Base-by-base conservation (phyloP, 129 eudicot genomes). In the Escallonia herrerae region DNA sequence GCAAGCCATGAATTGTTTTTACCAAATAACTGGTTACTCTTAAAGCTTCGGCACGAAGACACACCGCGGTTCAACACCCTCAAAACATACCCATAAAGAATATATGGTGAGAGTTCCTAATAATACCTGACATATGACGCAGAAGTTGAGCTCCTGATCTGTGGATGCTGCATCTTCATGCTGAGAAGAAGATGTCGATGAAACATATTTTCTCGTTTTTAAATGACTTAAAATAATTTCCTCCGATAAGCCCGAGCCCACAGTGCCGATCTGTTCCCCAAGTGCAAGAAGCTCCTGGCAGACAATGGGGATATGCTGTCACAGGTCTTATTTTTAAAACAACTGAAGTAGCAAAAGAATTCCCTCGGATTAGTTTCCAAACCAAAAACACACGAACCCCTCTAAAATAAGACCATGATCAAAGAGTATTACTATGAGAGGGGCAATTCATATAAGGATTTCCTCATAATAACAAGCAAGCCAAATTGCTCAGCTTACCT, bases 201-300 rank as follows among this genome's bases (percentile, higher is more conserved):
- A 58, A 45, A 58, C 66, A 74, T 72, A 86, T 40, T 60, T 63
- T 81, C 78, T 88, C 52, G 78, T 73, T 71, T 82, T 86, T 64
- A 89, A 64, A 62, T 72, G 80, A 40, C 62, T 57, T 56, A 46
- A 40, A 75, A 91, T 77, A 72, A 69, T 65, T 52, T 77, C 79
- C 61, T 85, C 95, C 0, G 87, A 72, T 65, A 93, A 78, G 58
- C 96, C 91, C 52, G 87, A 81, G 64, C 71, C 78, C 49, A 76
- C 87, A 68, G 74, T 67, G 64, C 91, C 96, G 60, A 83, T 83
- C 72, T 70, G 88, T 61, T 85, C 98, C 40, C 90, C 88, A 74
- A 83, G 73, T 40, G 95, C 95, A 80, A 94, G 94, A 76, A 94
- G 91, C 72, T 86, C 96, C 98, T 93, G 89, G 15, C 71, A 68